These are phyloP conservation scores for Wickerhamomyces sydowiorum DNA, from an alignment of 805 yeast genomes.

Conservation along the genomic window DNA sequence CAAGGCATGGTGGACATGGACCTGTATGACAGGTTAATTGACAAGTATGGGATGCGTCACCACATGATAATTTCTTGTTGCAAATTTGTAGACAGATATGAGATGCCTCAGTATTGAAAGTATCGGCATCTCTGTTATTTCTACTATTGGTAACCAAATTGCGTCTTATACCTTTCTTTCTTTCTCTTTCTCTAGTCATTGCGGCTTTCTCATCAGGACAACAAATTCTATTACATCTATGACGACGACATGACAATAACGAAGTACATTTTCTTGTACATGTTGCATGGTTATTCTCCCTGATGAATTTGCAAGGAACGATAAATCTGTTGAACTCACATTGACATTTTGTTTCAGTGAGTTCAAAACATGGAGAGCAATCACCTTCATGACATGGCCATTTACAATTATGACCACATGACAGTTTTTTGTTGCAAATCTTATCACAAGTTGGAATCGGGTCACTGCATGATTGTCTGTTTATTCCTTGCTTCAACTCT, in stretches of 20 bases:
- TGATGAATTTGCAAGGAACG: slow-evolving; percentile 60
- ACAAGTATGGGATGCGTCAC: slow-evolving; percentile 53
- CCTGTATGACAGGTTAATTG: slow-evolving; percentile 73
- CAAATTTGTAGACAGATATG: slow-evolving; percentile 72
- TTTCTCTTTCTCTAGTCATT: slow-evolving; percentile 35
- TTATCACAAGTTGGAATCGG: slow-evolving; percentile 72
- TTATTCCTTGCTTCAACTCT: slow-evolving; percentile 25
- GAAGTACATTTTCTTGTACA: slow-evolving; percentile 74
- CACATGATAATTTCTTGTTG: slow-evolving; percentile 57
- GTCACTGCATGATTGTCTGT: slow-evolving; percentile 61
- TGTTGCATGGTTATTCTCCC: slow-evolving; percentile 44
- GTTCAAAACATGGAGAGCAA: slow-evolving; percentile 62
- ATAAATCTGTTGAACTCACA: slow-evolving; percentile 55
- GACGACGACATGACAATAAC: slow-evolving; percentile 72
- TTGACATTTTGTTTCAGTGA: slow-evolving; percentile 48
- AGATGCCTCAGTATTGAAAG: slow-evolving; percentile 58
- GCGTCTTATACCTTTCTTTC: slow-evolving; percentile 43
- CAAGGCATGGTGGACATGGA: slow-evolving; percentile 73
- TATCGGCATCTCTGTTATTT: slow-evolving; percentile 36
- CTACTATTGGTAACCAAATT: slow-evolving; percentile 24
- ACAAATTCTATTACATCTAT: slow-evolving; percentile 63
- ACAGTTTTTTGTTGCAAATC: slow-evolving; percentile 53
- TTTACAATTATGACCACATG: slow-evolving; percentile 76
- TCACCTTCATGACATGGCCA: slow-evolving; percentile 72
- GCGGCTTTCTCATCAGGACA: slow-evolving; percentile 67